A percentile compares a stretch with the other conserved stretches of the same genome.
Evolutionary conservation across 768 basidiomycete genomes (phyloP).

Genomic region (Coprinopsis marcescibilis): DNA sequence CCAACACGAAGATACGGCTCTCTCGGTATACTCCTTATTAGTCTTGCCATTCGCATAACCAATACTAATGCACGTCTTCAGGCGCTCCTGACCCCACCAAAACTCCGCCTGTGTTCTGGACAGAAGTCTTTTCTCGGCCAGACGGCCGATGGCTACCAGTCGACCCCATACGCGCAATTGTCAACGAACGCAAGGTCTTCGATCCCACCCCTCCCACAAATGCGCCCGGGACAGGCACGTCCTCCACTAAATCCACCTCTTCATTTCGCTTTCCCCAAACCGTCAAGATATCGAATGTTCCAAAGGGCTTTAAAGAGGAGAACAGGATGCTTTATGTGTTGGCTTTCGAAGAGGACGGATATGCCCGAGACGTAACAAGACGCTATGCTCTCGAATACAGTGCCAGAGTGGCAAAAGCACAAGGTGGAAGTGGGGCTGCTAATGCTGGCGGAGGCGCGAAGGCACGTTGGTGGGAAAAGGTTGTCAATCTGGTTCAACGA

Average conservation of each 20-base stretch:
- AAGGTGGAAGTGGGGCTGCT: constrained; percentile 45
- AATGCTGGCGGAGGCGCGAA: constrained; percentile 43
- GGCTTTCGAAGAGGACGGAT: constrained; percentile 92
- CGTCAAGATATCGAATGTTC: constrained; percentile 16
- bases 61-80: constrained; percentile 13
- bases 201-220: constrained; percentile 50
- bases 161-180: constrained; percentile 76
- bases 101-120: constrained; percentile 91
- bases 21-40: constrained; percentile 18
- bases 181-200: constrained; percentile 77
- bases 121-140: constrained; percentile 90
- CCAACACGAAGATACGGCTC: constrained; percentile 14
- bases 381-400: constrained; percentile 81
- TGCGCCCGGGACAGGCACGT: constrained; percentile 10
- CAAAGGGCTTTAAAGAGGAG: constrained; percentile 32
- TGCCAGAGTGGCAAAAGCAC: constrained; percentile 75
- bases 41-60: not conserved
- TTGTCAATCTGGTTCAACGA: constrained; percentile 57
- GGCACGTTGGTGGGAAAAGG: constrained; percentile 81
- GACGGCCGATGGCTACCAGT: constrained; percentile 91
- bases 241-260: constrained; percentile 9
- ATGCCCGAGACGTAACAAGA: constrained; percentile 84
- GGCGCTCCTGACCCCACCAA: constrained; percentile 46
- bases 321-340: constrained; percentile 93
- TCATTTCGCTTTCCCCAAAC: constrained; percentile 10